phyloP scores from a whole-genome alignment of 345 rosid species.

The Salix koriyanagi region DNA sequence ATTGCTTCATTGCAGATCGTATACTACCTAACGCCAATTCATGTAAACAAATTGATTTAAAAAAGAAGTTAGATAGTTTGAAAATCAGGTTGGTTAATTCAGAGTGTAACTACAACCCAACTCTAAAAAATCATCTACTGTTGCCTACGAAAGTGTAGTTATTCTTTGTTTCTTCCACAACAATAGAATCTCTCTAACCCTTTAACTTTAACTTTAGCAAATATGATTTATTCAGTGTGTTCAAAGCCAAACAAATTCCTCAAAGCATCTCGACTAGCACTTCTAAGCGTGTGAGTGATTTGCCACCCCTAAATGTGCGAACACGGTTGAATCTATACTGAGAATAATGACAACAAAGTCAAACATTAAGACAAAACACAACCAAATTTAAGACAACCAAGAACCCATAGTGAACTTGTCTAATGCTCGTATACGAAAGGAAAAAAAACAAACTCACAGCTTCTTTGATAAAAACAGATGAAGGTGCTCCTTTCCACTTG shows the following conservation, averaged over 20 bases:
- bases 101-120: not conserved
- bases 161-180: not conserved
- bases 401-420: not conserved
- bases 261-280: not conserved
- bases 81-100: not conserved
- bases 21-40: not conserved
- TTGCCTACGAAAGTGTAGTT: not conserved
- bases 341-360: not conserved
- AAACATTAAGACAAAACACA: not conserved
- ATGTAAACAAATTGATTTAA: not conserved
- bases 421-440: not conserved
- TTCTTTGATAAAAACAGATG: constrained; percentile 85
- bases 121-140: not conserved
- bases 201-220: not conserved
- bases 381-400: not conserved
- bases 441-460: constrained; percentile 58
- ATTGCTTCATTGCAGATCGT: not conserved
- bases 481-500: constrained; percentile 93
- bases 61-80: not conserved
- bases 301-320: not conserved
- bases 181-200: not conserved
- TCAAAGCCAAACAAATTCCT: not conserved
- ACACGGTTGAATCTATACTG: not conserved
- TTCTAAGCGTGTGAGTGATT: not conserved
- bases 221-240: not conserved